A percentile compares a stretch with the other conserved stretches of the same genome.
phyloP scores from a whole-genome alignment of 805 yeast genomes.

The Barnettozyma populi region DNA sequence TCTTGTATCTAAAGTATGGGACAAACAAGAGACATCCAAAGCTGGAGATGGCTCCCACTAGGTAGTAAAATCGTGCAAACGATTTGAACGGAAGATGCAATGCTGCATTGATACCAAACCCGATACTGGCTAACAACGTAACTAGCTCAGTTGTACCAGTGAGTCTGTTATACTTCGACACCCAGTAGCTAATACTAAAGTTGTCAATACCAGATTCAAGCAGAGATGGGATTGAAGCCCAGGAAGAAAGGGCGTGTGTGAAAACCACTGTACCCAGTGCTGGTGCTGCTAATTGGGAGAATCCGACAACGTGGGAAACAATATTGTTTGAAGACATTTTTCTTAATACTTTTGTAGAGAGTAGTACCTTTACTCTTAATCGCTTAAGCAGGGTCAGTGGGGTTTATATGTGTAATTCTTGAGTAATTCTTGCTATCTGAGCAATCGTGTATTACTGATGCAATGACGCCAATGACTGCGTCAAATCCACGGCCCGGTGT shows the following conservation, averaged over 20 bases:
- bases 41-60: slow-evolving; percentile 13
- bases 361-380: neutral
- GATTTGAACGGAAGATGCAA: slow-evolving; percentile 12
- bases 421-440: neutral
- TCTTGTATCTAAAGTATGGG: slow-evolving; percentile 16
- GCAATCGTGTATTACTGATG: neutral
- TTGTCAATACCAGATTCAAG: slow-evolving; percentile 12
- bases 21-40: slow-evolving; percentile 11
- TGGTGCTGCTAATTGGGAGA: slow-evolving; percentile 17
- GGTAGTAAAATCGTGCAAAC: slow-evolving; percentile 16
- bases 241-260: slow-evolving; percentile 11
- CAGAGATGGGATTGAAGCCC: slow-evolving; percentile 17
- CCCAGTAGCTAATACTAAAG: slow-evolving; percentile 15
- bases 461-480: neutral
- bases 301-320: slow-evolving; percentile 12
- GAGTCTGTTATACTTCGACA: slow-evolving; percentile 6
- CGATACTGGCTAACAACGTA: slow-evolving; percentile 11
- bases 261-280: slow-evolving; percentile 12
- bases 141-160: slow-evolving; percentile 11
- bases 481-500: too few relatives aligned
- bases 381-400: neutral
- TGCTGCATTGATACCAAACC: slow-evolving; percentile 14
- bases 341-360: too few relatives aligned
- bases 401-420: neutral
- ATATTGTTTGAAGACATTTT: slow-evolving; percentile 1